Base-by-base conservation (phyloP, 2,329 filamentous ascomycete species). In the Ophiostoma perfectum region DNA sequence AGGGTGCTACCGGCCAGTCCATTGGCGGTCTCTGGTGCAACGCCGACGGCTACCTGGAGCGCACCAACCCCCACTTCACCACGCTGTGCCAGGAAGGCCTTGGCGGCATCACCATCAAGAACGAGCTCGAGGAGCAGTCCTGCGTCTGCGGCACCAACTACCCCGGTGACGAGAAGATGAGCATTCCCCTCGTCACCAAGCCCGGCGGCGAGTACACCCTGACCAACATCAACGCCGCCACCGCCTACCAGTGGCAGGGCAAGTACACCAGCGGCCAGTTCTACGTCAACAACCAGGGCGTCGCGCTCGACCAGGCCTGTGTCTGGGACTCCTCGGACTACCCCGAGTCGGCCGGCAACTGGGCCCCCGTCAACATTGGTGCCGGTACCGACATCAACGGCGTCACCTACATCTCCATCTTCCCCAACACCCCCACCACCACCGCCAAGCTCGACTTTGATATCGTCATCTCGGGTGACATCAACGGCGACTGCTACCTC, bases 141-240 rank as follows among this genome's bases (percentile, higher is more conserved):
- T 85, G 90, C 62, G 85, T 96, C 73, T 99, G 95, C 87, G 92
- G 92, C 78, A 98, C 95, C 72, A 93, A 97, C 78, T 99, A 99
- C 80, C 95, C 95, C 71, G 94, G 93, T 76, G 93, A 88, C 70
- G 95, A 99, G 82, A 84, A 84, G 74, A 94, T 97, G 88, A 91
- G 90, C 67, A 85, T 98, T 70, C 91, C 94, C 63, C 81, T 93
- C 64, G 80, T 86, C 69, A 83, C 89, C 60, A 72, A 78, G 5
- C 80, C 90, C 66, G 90, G 90, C 70, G 75, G 79, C 65, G 84
- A 80, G 39, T 80, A 86, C 70, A 79, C 82, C 47, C 80, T 99
- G 72, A 92, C 91, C 76, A 94, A 92, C 82, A 90, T 94, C 64
- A 80, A 90, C 72, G 87, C 88, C 70, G 76, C 78, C 65, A 83